These are phyloP conservation scores for Magnaporthales sp. DNA, from an alignment of 2,329 filamentous ascomycete species.

Conservation along the genomic window DNA sequence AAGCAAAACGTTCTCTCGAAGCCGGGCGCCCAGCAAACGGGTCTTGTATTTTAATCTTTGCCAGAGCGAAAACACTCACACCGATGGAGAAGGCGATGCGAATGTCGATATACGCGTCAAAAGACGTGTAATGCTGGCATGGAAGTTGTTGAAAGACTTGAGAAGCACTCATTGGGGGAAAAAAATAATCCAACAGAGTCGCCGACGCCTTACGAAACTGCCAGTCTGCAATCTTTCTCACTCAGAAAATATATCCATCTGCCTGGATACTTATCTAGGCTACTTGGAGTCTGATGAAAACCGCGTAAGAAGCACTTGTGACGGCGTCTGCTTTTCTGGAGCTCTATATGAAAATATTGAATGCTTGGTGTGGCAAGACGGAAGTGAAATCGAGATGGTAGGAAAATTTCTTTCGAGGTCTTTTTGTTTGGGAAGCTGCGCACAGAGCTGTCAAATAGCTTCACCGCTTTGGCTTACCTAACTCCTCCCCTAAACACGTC, in stretches of 20 bases:
- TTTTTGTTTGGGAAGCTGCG: background rate
- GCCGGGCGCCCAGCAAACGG: conserved; percentile 23
- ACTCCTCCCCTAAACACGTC: background rate
- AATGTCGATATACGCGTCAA: conserved; percentile 14
- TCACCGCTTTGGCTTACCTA: conserved; percentile 6
- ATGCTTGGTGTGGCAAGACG: background rate
- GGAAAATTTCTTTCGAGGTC: background rate
- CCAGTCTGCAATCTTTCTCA: background rate
- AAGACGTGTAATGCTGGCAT: conserved; percentile 6
- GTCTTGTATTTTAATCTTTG: conserved; percentile 15
- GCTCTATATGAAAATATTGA: too few species aligned
- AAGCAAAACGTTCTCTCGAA: conserved; percentile 20
- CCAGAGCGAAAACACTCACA: conserved; percentile 18
- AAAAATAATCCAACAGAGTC: too few species aligned
- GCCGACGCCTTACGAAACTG: background rate
- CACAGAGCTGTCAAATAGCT: background rate
- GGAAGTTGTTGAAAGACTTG: background rate
- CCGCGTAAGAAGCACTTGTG: background rate
- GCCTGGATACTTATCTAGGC: background rate
- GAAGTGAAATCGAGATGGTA: background rate
- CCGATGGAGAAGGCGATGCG: conserved; percentile 12
- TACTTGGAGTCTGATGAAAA: background rate
- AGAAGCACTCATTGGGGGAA: too few species aligned
- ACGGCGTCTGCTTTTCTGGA: background rate
- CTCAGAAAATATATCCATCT: background rate